Evolutionary conservation across 73 alveolate genomes (phyloP).

Genomic region (Uronychia binucleata): DNA sequence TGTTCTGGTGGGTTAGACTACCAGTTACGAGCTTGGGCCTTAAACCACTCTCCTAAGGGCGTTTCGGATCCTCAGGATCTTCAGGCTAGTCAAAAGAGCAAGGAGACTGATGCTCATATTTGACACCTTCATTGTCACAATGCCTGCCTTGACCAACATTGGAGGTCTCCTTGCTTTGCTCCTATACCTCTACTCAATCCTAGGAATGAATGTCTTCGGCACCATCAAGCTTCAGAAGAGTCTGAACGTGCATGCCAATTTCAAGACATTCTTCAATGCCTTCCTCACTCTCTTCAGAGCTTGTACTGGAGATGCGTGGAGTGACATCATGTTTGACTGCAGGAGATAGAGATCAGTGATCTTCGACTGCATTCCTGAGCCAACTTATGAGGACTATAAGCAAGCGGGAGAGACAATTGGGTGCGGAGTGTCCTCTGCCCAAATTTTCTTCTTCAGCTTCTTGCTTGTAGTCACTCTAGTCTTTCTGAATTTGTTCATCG

Average conservation of each 20-base stretch:
- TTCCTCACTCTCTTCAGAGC: conserved; percentile 48
- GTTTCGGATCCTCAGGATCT: conserved; percentile 36
- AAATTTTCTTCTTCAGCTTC: conserved; percentile 17
- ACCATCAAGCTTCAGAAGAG: conserved; percentile 27
- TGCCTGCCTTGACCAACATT: conserved; percentile 65
- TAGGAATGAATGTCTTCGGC: conserved; percentile 51
- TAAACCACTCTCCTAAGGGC: conserved; percentile 35
- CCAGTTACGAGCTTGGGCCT: conserved; percentile 7
- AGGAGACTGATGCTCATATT: conserved; percentile 7
- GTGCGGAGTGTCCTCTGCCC: neutral
- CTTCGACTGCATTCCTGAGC: conserved; percentile 26
- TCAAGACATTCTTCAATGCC: conserved; percentile 52
- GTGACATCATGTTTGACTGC: conserved; percentile 83
- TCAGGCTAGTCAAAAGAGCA: conserved; percentile 22
- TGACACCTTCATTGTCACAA: conserved; percentile 31
- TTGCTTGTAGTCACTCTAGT: conserved; percentile 2
- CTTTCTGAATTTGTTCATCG: conserved; percentile 35
- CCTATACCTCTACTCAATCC: conserved; percentile 49
- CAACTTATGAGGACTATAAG: conserved; percentile 29
- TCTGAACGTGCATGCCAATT: conserved; percentile 31
- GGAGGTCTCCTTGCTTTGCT: conserved; percentile 61
- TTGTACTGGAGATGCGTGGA: conserved; percentile 92
- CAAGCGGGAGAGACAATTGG: conserved; percentile 30
- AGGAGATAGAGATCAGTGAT: conserved; percentile 18
- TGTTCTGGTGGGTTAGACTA: neutral